A percentile compares a stretch with the other conserved stretches of the same genome.
These are phyloP conservation scores for Calocybe cyanea DNA, from an alignment of 768 basidiomycete species.

Conservation along the genomic window DNA sequence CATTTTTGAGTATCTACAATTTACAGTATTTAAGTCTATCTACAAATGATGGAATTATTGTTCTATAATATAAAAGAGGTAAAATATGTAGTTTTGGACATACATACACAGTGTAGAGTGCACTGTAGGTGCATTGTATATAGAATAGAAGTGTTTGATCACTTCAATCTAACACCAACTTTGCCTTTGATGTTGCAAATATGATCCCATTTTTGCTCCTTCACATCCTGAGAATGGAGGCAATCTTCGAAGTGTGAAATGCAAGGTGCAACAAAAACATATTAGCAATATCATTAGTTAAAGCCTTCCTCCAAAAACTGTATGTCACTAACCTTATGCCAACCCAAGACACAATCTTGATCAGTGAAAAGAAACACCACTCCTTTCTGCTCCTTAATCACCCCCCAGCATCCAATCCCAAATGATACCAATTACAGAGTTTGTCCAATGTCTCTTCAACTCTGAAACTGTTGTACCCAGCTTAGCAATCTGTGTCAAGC, in stretches of 20 bases:
- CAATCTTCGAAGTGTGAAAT: constrained; percentile 90
- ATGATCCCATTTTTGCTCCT: constrained; percentile 81
- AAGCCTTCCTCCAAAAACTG: too few species aligned
- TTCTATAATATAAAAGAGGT: too few species aligned
- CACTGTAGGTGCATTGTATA: too few species aligned
- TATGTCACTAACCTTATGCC: constrained; percentile 86
- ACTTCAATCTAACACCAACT: too few species aligned
- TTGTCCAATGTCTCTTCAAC: constrained; percentile 83
- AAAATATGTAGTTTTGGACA: too few species aligned
- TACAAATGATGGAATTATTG: too few species aligned
- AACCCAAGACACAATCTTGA: constrained; percentile 74
- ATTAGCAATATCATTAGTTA: too few species aligned
- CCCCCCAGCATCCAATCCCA: constrained; percentile 56
- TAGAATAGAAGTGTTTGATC: too few species aligned
- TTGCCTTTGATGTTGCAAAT: constrained; percentile 73
- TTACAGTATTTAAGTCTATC: too few species aligned
- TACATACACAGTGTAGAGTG: too few species aligned
- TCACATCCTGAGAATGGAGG: constrained; percentile 75
- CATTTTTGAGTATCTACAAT: too few species aligned
- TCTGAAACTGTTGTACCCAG: constrained; percentile 63
- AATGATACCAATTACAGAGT: constrained; percentile 79
- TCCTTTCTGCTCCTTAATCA: constrained; percentile 59
- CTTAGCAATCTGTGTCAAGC: constrained; percentile 74
- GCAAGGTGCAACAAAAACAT: constrained; percentile 84
- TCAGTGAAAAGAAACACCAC: constrained; percentile 57